A percentile compares a stretch with the other conserved stretches of the same genome.
These are phyloP conservation scores for Hamiltosporidium tvaerminnensis DNA, from an alignment of 371 early-diverging fungal species.

Conservation along the genomic window DNA sequence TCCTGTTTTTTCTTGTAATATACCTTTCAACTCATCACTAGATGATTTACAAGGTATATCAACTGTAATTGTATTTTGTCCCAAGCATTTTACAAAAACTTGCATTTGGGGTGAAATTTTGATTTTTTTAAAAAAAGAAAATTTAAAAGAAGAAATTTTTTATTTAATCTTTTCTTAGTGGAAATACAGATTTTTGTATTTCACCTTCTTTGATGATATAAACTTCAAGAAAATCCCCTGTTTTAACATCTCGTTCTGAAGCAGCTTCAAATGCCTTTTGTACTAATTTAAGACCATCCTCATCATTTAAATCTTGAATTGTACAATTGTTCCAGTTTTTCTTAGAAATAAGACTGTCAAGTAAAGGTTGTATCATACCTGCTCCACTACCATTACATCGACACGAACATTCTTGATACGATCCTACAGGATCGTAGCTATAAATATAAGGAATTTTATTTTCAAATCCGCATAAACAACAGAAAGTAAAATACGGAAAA, in stretches of 20 bases:
- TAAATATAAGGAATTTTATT: constrained; percentile 66
- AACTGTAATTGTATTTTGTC: too few species aligned
- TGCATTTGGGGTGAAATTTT: too few species aligned
- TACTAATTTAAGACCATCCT: constrained; percentile 62
- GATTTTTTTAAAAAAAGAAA: too few species aligned
- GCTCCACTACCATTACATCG: constrained; percentile 73
- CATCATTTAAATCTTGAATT: constrained; percentile 41
- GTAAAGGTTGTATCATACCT: constrained; percentile 79
- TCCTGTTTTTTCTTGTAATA: too few species aligned
- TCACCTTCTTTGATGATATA: constrained; percentile 67
- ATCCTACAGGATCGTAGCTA: constrained; percentile 86
- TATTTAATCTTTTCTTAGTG: constrained; percentile 59
- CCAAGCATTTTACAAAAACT: too few species aligned
- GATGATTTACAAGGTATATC: too few species aligned
- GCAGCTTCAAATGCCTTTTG: constrained; percentile 90
- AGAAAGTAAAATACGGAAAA: constrained; percentile 89
- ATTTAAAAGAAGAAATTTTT: too few species aligned
- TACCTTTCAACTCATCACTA: too few species aligned
- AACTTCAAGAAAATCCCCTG: constrained; percentile 86
- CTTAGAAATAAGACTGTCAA: constrained; percentile 72
- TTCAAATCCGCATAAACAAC: constrained; percentile 74
- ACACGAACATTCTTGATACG: constrained; percentile 64
- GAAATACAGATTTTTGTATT: constrained; percentile 59
- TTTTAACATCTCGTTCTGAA: constrained; percentile 95
- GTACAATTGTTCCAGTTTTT: constrained; percentile 42